These are phyloP conservation scores for Schizonepeta tenuifolia DNA, from an alignment of 257 asterid genomes.

Conservation along the genomic window DNA sequence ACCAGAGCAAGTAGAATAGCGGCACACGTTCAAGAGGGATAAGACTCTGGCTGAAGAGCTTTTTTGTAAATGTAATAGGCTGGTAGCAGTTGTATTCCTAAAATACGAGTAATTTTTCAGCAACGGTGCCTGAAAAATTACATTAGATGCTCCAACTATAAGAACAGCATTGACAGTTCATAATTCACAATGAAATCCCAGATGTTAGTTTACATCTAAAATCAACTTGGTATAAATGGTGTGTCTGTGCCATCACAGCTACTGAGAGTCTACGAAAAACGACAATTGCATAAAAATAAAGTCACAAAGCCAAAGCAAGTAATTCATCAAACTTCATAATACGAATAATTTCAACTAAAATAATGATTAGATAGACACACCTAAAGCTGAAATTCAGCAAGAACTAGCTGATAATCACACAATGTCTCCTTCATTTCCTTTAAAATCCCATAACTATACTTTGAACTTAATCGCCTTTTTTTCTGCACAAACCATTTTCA, in stretches of 20 bases:
- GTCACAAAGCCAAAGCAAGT: constrained; percentile 19
- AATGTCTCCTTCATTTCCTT: constrained; percentile 1
- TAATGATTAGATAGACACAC: background rate
- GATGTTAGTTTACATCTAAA: constrained; percentile 4
- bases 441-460: constrained; percentile 17
- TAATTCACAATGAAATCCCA: constrained; percentile 24
- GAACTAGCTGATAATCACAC: background rate
- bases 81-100: constrained; percentile 58
- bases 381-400: constrained; percentile 5
- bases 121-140: constrained; percentile 68
- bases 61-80: constrained; percentile 57
- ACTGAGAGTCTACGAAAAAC: background rate
- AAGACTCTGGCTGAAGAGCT: constrained; percentile 59
- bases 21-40: constrained; percentile 49
- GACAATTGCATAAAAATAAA: constrained; percentile 6
- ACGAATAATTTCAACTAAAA: background rate
- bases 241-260: constrained; percentile 21
- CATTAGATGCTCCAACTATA: constrained; percentile 38
- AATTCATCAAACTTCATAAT: constrained; percentile 36
- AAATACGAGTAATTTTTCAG: constrained; percentile 68
- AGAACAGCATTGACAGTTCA: constrained; percentile 24
- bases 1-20: constrained; percentile 57
- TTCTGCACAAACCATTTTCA: background rate
- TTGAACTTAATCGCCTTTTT: background rate
- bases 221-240: constrained; percentile 2